Evolutionary conservation across 257 asterid species (phyloP).

Genomic region (Ilex asprella): DNA sequence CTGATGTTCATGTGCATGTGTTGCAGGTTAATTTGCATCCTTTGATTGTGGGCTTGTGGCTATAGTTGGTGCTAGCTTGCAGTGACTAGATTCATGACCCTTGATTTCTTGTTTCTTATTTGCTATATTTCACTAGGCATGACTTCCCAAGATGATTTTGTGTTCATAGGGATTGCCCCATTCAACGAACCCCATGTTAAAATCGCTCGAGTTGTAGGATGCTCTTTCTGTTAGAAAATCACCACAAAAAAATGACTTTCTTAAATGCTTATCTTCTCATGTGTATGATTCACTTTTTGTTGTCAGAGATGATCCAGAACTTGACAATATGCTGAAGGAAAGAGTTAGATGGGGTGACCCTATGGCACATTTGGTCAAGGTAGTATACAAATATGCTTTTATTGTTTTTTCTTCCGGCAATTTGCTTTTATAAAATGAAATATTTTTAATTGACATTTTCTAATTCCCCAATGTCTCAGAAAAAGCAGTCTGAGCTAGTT

Average conservation of each 20-base stretch:
- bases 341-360: constrained; percentile 95
- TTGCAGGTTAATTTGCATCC: too few relatives aligned
- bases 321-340: constrained; percentile 83
- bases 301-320: constrained; percentile 79
- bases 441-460: neutral
- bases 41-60: too few relatives aligned
- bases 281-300: constrained; percentile 8
- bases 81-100: too few relatives aligned
- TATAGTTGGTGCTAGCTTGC: too few relatives aligned
- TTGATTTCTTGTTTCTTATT: too few relatives aligned
- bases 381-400: constrained; percentile 11
- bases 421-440: neutral
- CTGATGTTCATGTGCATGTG: too few relatives aligned
- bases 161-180: too few relatives aligned
- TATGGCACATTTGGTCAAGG: constrained; percentile 89
- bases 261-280: neutral
- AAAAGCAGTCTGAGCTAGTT: constrained; percentile 40
- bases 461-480: constrained; percentile 31
- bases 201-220: neutral
- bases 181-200: too few relatives aligned
- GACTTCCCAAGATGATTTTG: too few relatives aligned
- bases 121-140: too few relatives aligned
- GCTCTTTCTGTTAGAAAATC: neutral
- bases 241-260: neutral
- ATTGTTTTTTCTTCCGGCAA: neutral